Base-by-base conservation (phyloP, 768 basidiomycete genomes). In the Lactarius vividus region DNA sequence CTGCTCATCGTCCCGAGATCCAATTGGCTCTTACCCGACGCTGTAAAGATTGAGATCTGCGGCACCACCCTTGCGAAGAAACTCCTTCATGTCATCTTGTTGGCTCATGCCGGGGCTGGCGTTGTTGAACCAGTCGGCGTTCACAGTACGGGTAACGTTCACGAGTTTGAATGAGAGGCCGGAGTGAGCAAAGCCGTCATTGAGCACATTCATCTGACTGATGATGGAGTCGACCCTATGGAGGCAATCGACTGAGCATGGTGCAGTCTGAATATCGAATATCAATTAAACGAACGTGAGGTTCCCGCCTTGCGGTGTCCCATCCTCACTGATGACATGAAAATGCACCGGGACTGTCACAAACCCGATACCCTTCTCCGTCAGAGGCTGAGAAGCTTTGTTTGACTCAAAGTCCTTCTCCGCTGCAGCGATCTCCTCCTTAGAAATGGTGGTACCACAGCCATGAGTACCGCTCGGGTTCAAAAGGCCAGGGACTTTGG, bases 1-100 rank as follows among this genome's bases (percentile, higher is more conserved):
- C n/a, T 33, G 28, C 44, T 20, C 9, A 20, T 31, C 13, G 56
- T 29, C 7, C n/a, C n/a, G 9, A 72, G 10, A 23, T 65, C 35
- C 76, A 13, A n/a, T 31, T 5, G 13, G 23, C 13, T 57, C 69
- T 23, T 66, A 83, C 77, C 83, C 82, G 33, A 84, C 82, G 42
- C 79, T 79, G 75, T 84, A 85, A 60, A 84, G 76, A 65, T 84
- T 85, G 63, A 85, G 77, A 52, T 75, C 78, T 13, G 71, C 70
- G 2, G 71, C 74, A 35, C 72, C 76, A 54, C 85, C 83, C 58
- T 74, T 40, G 46, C 83, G 78, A 33, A 85, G 78, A 31, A 76
- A 59, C 0, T 46, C 71, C 77, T 85, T 85, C 83, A 85, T 85
- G 8, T 73, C 72, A 9, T 76, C 81, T 72, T 85, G 83, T 33